phyloP scores from a whole-genome alignment of 108 stramenopile genomes.

The Pseudonitzschia multiseries region DNA sequence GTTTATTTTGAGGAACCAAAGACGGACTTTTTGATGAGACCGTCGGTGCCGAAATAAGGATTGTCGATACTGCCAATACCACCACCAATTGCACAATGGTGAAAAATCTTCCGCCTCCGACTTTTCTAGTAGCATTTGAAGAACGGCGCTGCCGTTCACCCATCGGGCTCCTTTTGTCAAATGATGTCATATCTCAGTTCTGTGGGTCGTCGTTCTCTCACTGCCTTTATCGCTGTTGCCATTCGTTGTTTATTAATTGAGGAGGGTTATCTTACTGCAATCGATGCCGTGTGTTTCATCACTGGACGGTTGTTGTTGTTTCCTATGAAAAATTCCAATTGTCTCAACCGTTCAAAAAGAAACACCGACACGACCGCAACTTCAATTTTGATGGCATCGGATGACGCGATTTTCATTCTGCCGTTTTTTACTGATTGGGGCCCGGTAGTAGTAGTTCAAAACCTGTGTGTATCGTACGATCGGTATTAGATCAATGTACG shows the following conservation, averaged over 20 bases:
- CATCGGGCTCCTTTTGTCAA: not conserved
- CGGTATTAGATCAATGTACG: too few species aligned
- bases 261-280: not conserved
- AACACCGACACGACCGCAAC: not conserved
- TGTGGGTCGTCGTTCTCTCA: not conserved
- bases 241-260: not conserved
- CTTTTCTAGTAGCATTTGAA: not conserved
- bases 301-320: not conserved
- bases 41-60: not conserved
- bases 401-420: not conserved
- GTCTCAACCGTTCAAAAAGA: not conserved
- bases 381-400: not conserved
- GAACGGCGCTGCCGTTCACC: not conserved
- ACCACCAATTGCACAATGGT: not conserved
- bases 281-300: too few species aligned
- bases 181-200: not conserved
- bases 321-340: not conserved
- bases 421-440: too few species aligned
- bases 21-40: conserved; percentile 9
- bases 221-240: not conserved
- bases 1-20: conserved; percentile 3
- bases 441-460: too few species aligned
- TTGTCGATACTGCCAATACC: not conserved
- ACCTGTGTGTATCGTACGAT: too few species aligned
- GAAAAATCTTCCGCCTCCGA: not conserved